Evolutionary conservation across 1,284 basidiomycete genomes (phyloP).

Genomic region (Cryptococcus jaspeensis): DNA sequence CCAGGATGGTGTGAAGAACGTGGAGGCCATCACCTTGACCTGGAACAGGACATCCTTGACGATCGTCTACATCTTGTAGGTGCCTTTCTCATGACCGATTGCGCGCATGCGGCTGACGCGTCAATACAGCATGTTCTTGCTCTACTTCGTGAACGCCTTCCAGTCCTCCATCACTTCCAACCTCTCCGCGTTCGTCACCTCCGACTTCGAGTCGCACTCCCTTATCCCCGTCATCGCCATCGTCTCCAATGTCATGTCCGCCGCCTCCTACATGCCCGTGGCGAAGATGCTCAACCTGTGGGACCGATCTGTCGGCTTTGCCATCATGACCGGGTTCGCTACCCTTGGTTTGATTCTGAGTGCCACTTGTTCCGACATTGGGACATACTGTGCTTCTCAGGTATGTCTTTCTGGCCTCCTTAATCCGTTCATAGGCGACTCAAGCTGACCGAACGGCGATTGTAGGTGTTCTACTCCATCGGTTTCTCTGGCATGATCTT

Average conservation of each 20-base stretch:
- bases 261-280: constrained; percentile 37
- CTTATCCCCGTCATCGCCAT: constrained; percentile 44
- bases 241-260: constrained; percentile 37
- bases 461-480: constrained; percentile 40
- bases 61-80: constrained; percentile 36
- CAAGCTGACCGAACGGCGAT: neutral
- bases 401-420: constrained; percentile 9
- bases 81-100: neutral
- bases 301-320: constrained; percentile 35
- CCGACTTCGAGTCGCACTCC: constrained; percentile 37
- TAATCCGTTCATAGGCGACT: neutral
- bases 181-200: constrained; percentile 33
- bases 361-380: constrained; percentile 36
- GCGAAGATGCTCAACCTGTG: constrained; percentile 43
- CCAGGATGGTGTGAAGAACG: constrained; percentile 35
- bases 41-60: constrained; percentile 34
- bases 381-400: constrained; percentile 40
- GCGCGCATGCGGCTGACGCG: neutral
- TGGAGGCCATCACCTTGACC: constrained; percentile 35
- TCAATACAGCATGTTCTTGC: constrained; percentile 35
- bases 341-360: constrained; percentile 43
- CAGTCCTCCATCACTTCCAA: constrained; percentile 40
- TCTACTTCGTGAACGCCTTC: constrained; percentile 43
- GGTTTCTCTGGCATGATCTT: constrained; percentile 50
- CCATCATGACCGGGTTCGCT: constrained; percentile 28